Base-by-base conservation (phyloP, 352 stramenopile genomes). In the Phytophthora aleatoria region DNA sequence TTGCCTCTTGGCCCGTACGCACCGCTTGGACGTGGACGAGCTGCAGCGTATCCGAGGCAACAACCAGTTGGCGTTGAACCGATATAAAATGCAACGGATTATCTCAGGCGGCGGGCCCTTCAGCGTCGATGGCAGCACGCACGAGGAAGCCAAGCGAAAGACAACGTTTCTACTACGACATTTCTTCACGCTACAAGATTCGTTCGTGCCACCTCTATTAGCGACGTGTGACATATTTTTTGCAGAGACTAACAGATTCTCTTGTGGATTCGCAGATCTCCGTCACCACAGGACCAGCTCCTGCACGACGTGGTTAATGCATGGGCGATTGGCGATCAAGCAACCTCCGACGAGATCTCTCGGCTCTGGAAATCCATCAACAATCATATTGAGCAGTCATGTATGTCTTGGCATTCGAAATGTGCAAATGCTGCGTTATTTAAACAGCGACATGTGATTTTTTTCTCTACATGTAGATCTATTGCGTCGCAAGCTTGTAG, bases 121-220 rank as follows among this genome's bases (percentile, higher is more conserved):
- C 27, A 64, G 55, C 38, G 64, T 76, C 54, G 77, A 89, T 27
- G 63, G 78, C 26, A 84, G 70, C 30, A 39, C 71, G 0, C 57
- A 87, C 10, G 75, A 91, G 45, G 71, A 73, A 4, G 73, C 65
- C 5, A 81, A 83, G 44, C 77, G 74, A 27, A 94, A 94, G 50
- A 94, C 85, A 2, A 77, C 64, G 2, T 91, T 92, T 42, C 55
- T 94, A 3, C 61, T 94, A 27, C 71, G 79, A 4, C 83, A 94
- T 49, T 94, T 89, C 54, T 92, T 94, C 49, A 55, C 76, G 2
- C 31, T 91, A n/a, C 63, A 82, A 6, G 77, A 70, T 53, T 13
- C 31, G 59, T 70, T 41, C 15, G 45, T 70, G 9, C 11, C 28
- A 24, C 20, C 13, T 57, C 13, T 33, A 53, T 11, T 47, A 39